These are phyloP conservation scores for Beta vulgaris DNA, from an alignment of 148 eudicot species.

Conservation along the genomic window DNA sequence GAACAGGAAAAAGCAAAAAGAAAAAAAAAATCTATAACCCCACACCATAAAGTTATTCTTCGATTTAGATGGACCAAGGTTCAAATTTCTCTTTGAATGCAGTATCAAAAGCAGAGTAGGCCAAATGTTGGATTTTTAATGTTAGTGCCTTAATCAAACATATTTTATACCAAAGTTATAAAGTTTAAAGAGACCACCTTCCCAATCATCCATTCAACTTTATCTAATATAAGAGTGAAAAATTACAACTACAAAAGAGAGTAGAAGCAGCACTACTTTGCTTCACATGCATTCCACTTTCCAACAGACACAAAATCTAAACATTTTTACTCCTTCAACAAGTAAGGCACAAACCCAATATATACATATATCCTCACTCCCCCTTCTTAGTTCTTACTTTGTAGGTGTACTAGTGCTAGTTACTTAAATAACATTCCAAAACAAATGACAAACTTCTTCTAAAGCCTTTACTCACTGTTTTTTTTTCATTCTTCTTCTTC, in stretches of 20 bases:
- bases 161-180: conserved; percentile 25
- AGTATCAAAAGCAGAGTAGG: conserved; percentile 13
- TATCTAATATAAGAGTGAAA: conserved; percentile 21
- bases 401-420: not conserved
- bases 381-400: conserved; percentile 28
- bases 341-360: conserved; percentile 63
- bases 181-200: conserved; percentile 39
- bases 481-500: not conserved
- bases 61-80: conserved; percentile 17
- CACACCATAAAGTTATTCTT: conserved; percentile 34
- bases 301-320: conserved; percentile 44
- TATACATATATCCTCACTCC: conserved; percentile 25
- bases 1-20: not conserved
- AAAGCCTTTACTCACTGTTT: not conserved
- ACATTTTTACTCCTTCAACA: conserved; percentile 52
- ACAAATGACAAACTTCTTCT: conserved; percentile 9
- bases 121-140: conserved; percentile 23
- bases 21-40: not conserved
- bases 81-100: conserved; percentile 25
- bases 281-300: conserved; percentile 88
- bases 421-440: not conserved
- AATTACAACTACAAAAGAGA: conserved; percentile 1
- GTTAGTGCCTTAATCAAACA: conserved; percentile 29
- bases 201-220: conserved; percentile 32
- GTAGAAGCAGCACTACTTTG: conserved; percentile 44